Conservation (phyloP, 225 moss, liverwort and hornwort species). For the Polytrichum commune region DNA sequence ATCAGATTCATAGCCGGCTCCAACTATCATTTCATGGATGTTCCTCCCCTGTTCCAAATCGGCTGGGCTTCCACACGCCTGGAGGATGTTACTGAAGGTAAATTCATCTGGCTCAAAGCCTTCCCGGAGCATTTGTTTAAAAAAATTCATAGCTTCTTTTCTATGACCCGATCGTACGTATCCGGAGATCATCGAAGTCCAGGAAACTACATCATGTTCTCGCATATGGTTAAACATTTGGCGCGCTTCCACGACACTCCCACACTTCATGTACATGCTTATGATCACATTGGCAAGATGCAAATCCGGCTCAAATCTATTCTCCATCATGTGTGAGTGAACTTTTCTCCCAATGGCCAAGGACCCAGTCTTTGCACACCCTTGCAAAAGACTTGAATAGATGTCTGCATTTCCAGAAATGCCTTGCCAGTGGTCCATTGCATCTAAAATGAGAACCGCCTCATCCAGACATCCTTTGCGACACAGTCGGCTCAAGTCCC, state of each 20-base stretch:
- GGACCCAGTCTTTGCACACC: slow-evolving; percentile 19
- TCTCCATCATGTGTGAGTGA: slow-evolving; percentile 23
- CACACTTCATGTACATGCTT: slow-evolving; percentile 33
- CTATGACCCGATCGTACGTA: slow-evolving; percentile 22
- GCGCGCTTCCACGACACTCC: slow-evolving; percentile 21
- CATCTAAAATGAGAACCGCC: slow-evolving; percentile 7
- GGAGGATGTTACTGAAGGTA: slow-evolving; percentile 29
- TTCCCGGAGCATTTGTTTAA: slow-evolving; percentile 29
- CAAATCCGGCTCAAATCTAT: slow-evolving; percentile 25
- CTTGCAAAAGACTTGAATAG: slow-evolving; percentile 33
- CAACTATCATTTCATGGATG: slow-evolving; percentile 26
- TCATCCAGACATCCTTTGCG: background rate
- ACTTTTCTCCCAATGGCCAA: slow-evolving; percentile 22
- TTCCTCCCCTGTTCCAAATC: slow-evolving; percentile 33
- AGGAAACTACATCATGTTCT: slow-evolving; percentile 35
- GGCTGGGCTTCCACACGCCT: slow-evolving; percentile 23
- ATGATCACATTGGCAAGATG: slow-evolving; percentile 44
- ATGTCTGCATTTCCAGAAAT: slow-evolving; percentile 27
- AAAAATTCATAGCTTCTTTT: slow-evolving; percentile 23
- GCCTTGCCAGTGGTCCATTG: background rate
- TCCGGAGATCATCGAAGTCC: slow-evolving; percentile 49
- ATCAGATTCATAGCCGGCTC: slow-evolving; percentile 24
- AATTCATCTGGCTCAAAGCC: slow-evolving; percentile 41
- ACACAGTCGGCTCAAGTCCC: slow-evolving; percentile 8
- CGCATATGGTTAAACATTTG: slow-evolving; percentile 34